A percentile compares a stretch with the other conserved stretches of the same genome.
phyloP scores from a whole-genome alignment of 1,139 yeast genomes.

The Suhomyces guaymorum region DNA sequence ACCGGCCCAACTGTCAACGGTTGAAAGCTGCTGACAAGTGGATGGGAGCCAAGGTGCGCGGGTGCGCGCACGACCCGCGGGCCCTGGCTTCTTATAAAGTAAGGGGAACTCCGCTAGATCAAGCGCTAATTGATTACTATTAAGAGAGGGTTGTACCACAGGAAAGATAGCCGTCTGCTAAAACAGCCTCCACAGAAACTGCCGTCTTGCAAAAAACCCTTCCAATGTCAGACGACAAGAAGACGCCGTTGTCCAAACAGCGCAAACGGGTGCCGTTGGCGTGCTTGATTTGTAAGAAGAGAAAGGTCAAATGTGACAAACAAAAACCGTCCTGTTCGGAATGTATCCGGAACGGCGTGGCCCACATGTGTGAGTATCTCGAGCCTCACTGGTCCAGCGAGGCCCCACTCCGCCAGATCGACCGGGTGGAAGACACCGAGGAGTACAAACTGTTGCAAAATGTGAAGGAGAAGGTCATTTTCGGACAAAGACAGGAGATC shows the following conservation, averaged over 20 bases:
- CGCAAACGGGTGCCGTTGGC: conserved; percentile 39
- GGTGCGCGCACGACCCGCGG: conserved; percentile 8
- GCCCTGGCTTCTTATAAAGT: not conserved
- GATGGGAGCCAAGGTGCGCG: too few species aligned
- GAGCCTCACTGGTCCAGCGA: conserved; percentile 42
- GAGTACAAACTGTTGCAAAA: conserved; percentile 24
- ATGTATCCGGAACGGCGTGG: conserved; percentile 44
- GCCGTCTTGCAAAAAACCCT: too few species aligned
- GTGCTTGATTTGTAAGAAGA: conserved; percentile 43
- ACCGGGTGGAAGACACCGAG: conserved; percentile 20
- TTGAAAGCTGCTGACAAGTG: conserved; percentile 6
- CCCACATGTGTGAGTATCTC: conserved; percentile 43
- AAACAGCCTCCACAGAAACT: not conserved
- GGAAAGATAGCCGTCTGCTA: not conserved
- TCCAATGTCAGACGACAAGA: conserved; percentile 8
- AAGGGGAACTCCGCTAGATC: not conserved
- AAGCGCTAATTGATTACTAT: too few species aligned
- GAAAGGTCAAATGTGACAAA: conserved; percentile 51
- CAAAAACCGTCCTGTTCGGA: conserved; percentile 46
- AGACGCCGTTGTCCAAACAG: conserved; percentile 5
- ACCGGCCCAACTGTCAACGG: too few species aligned
- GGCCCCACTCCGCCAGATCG: too few species aligned
- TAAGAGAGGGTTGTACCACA: too few species aligned
- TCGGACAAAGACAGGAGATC: conserved; percentile 34
- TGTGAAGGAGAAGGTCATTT: conserved; percentile 26